Base-by-base conservation (phyloP, 2,329 filamentous ascomycete genomes). In the Talaromyces verruculosus region DNA sequence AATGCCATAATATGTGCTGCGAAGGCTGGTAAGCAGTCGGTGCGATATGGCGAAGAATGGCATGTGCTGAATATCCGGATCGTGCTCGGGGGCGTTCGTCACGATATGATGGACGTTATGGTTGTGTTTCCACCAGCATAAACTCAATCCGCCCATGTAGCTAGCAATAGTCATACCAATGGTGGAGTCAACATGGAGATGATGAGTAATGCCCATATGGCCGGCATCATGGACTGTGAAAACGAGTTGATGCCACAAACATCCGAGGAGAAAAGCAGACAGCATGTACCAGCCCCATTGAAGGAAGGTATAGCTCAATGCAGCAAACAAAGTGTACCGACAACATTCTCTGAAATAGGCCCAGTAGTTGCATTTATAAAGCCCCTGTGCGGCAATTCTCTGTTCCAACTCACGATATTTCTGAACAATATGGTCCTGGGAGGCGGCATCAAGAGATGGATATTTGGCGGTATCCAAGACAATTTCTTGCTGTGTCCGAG, bases 61-160 rank as follows among this genome's bases (percentile, higher is more conserved):
- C 78, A 96, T 87, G 76, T 97, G 90, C 76, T 94, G 88, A 71
- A 97, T 98, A 76, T 98, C 94, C 0, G 95, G 94, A 75, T 98
- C 94, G 75, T 98, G 94, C 77, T 97, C 95, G 15, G 93, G 91
- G 51, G 90, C 90, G 77, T 98, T 98, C 19, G 95, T 98, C 62
- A 98, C 90, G 71, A 98, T 93, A 74, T 98, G 94, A 76, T 98
- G 94, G 8, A 97, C 93, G 74, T 98, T 98, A 79, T 98, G 94
- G 76, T 89, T 97, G 68, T 88, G 86, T 80, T 98, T 98, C 94
- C 95, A 99, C 95, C 95, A 99, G 53, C 94, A 92, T 63, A 97
- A 81, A 30, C 92, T 97, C 39, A 99, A 80, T 0, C 95, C 95
- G 43, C 95, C 95, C 22, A 95, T 81, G 72, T 90, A 98, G 76